These are phyloP conservation scores for Candida mattraensis DNA, from an alignment of 805 yeast genomes.

Conservation along the genomic window DNA sequence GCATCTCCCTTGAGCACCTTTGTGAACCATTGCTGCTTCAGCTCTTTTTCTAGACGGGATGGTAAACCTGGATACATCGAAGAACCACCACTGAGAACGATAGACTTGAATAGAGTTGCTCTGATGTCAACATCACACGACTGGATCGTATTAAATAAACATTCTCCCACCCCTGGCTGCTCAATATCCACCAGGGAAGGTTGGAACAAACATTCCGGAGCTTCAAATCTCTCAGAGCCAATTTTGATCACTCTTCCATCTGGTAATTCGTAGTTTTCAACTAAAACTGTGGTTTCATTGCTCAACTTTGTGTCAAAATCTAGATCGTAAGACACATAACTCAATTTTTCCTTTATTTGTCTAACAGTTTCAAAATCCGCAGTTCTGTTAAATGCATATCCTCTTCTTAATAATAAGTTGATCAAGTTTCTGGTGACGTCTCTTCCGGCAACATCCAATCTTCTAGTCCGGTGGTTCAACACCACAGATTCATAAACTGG, in stretches of 20 bases:
- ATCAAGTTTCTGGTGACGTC: constrained; percentile 97
- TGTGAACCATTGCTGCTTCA: constrained; percentile 94
- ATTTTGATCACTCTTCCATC: constrained; percentile 94
- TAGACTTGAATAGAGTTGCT: constrained; percentile 82
- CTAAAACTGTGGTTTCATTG: constrained; percentile 92
- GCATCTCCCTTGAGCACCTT: constrained; percentile 87
- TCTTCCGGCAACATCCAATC: constrained; percentile 96
- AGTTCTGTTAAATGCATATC: constrained; percentile 96
- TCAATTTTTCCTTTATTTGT: constrained; percentile 93
- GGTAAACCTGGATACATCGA: constrained; percentile 99
- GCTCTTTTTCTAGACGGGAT: constrained; percentile 89
- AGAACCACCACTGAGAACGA: constrained; percentile 96
- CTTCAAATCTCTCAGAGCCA: constrained; percentile 94
- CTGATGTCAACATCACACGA: constrained; percentile 93
- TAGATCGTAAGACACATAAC: constrained; percentile 93
- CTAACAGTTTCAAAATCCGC: constrained; percentile 99
- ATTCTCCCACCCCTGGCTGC: constrained; percentile 95
- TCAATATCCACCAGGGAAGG: constrained; percentile 94
- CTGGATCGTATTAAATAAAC: constrained; percentile 88
- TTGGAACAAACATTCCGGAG: constrained; percentile 96
- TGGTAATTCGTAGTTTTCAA: constrained; percentile 89
- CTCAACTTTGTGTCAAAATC: constrained; percentile 85
- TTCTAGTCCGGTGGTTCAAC: constrained; percentile 86
- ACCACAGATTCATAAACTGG: constrained; percentile 98
- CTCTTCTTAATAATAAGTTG: constrained; percentile 87